phyloP scores from a whole-genome alignment of 1,284 basidiomycete species.

The Heimioporus retisporus region DNA sequence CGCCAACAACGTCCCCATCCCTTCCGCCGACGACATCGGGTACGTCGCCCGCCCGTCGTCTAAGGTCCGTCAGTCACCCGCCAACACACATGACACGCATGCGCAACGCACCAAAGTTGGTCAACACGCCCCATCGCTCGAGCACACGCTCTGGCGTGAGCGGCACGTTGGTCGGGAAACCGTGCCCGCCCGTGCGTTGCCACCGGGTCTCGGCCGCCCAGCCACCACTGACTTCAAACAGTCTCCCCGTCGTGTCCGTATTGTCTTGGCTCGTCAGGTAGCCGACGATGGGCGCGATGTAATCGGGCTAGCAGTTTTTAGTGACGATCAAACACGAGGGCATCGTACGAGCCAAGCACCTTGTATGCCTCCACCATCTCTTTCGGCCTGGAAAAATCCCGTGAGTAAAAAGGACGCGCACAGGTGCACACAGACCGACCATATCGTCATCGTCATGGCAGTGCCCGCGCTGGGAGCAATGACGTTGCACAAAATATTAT shows the following conservation, averaged over 20 bases:
- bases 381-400: slow-evolving; percentile 70
- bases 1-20: slow-evolving; percentile 81
- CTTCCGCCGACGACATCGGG: slow-evolving; percentile 78
- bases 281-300: slow-evolving; percentile 92
- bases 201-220: slow-evolving; percentile 96
- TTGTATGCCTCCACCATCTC: slow-evolving; percentile 98
- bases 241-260: slow-evolving; percentile 75
- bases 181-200: slow-evolving; percentile 91
- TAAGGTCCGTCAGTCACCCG: slow-evolving; percentile 34
- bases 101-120: slow-evolving; percentile 72
- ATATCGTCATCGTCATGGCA: slow-evolving; percentile 91
- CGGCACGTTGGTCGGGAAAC: slow-evolving; percentile 85
- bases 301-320: slow-evolving; percentile 75
- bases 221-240: slow-evolving; percentile 95
- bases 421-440: slow-evolving; percentile 48
- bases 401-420: background rate
- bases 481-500: slow-evolving; percentile 90
- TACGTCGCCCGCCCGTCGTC: slow-evolving; percentile 85
- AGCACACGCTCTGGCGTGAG: slow-evolving; percentile 85
- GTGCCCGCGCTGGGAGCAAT: slow-evolving; percentile 94
- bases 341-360: slow-evolving; percentile 44
- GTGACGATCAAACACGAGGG: background rate
- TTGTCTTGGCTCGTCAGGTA: slow-evolving; percentile 92
- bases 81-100: no score
- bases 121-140: slow-evolving; percentile 85